A percentile compares a stretch with the other conserved stretches of the same genome.
Conservation (phyloP, 805 yeast species). For the Cyberlindnera petersonii region DNA sequence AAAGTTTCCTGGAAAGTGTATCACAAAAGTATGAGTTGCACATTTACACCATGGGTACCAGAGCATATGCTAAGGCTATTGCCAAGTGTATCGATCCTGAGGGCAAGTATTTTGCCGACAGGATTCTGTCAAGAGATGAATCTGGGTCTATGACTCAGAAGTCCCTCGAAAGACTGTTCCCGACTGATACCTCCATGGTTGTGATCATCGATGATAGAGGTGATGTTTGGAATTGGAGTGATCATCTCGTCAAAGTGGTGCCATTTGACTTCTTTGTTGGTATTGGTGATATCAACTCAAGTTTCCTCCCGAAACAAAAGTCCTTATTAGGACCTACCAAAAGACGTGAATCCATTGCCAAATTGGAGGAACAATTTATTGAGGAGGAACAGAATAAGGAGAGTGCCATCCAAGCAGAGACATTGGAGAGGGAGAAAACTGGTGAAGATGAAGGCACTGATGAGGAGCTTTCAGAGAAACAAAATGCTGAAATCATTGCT, state of each 20-base stretch:
- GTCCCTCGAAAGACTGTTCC: constrained; percentile 81
- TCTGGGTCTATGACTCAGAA: constrained; percentile 91
- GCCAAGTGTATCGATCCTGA: constrained; percentile 90
- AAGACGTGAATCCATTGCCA: constrained; percentile 52
- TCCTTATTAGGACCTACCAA: constrained; percentile 57
- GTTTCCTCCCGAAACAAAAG: constrained; percentile 80
- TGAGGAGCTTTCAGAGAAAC: constrained; percentile 34
- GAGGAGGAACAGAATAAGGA: constrained; percentile 20
- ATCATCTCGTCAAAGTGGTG: constrained; percentile 83
- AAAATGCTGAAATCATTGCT: constrained; percentile 29
- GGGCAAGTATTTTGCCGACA: constrained; percentile 81
- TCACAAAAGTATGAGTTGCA: constrained; percentile 78
- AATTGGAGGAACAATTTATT: constrained; percentile 44
- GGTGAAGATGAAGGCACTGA: constrained; percentile 29
- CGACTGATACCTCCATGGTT: constrained; percentile 95
- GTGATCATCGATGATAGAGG: constrained; percentile 96
- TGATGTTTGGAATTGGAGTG: constrained; percentile 98
- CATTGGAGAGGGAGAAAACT: constrained; percentile 23
- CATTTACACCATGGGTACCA: constrained; percentile 96
- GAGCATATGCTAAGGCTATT: constrained; percentile 86
- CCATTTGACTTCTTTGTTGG: constrained; percentile 97
- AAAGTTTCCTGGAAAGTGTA: constrained; percentile 63
- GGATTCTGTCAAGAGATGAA: constrained; percentile 90
- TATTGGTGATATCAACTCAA: constrained; percentile 93
- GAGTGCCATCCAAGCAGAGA: constrained; percentile 31